These are phyloP conservation scores for Claviceps pazoutovae DNA, from an alignment of 2,329 filamentous ascomycete species.

Conservation along the genomic window DNA sequence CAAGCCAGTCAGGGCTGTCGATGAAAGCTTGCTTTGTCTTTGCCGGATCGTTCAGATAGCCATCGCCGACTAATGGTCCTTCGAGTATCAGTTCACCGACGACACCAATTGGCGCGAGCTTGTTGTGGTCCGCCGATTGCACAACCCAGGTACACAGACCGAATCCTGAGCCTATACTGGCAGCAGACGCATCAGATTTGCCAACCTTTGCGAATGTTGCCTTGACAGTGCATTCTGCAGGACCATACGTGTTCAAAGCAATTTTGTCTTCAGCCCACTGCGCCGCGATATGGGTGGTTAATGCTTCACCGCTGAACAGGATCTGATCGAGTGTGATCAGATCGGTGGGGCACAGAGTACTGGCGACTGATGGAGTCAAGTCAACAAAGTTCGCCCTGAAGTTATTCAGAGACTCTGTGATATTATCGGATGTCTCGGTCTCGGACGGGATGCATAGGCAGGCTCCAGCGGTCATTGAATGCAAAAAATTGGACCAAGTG, in stretches of 20 bases:
- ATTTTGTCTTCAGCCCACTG: not conserved
- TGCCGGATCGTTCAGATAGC: constrained; percentile 31
- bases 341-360: constrained; percentile 16
- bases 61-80: constrained; percentile 31
- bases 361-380: constrained; percentile 28
- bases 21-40: constrained; percentile 32
- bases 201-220: constrained; percentile 1
- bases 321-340: not conserved
- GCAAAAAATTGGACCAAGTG: constrained; percentile 4
- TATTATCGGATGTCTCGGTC: constrained; percentile 31
- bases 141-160: constrained; percentile 5
- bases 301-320: constrained; percentile 2
- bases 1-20: constrained; percentile 21
- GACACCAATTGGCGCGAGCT: constrained; percentile 16
- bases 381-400: constrained; percentile 28
- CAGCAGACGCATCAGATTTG: not conserved
- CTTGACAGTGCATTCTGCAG: constrained; percentile 4
- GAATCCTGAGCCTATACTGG: constrained; percentile 3
- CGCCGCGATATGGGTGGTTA: constrained; percentile 1
- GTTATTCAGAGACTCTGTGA: constrained; percentile 24
- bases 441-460: constrained; percentile 8
- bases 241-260: constrained; percentile 3
- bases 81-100: constrained; percentile 25
- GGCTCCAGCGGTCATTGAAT: constrained; percentile 3
- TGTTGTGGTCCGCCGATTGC: not conserved